Base-by-base conservation (phyloP, 2,329 filamentous ascomycete genomes). In the Neospermospora avenae region DNA sequence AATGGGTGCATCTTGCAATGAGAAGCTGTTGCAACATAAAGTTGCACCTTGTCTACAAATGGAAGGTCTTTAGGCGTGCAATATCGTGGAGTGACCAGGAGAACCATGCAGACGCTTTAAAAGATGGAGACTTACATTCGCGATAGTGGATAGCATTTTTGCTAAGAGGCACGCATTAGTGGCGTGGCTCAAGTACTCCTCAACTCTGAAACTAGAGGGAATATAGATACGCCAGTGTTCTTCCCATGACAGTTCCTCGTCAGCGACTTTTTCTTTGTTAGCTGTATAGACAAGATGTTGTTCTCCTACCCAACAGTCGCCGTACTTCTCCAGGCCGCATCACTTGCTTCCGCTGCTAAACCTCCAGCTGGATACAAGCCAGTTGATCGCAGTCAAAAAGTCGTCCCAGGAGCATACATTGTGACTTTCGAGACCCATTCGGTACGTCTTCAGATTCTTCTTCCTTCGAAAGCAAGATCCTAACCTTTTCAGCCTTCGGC, bases 381-480 rank as follows among this genome's bases (percentile, higher is more conserved):
- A 25, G 46, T 31, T 45, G 16, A 25, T n/a, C 16, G 44, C 14
- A 25, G 11, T 16, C 41, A 55, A 25, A 34, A 31, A 16, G 44
- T 55, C 14, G 53, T 55, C 18, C 53, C 53, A 2, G 53, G 53
- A 35, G 53, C 53, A 4, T 55, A 22, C n/a, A 55, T 55, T 24
- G 53, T 55, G 8, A 55, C 53, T 20, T 55, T 55, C 34, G 53
- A 55, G 24, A 20, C 41, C 4, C 22, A 13, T 11, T n/a, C 46
- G 25, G 53, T 55, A 55, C 14, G 39, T 37, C 2, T 14, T 10
- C 24, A 1, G 16, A 10, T 45, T 25, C 14, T 16, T 8, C 11
- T 7, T 11, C 3, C 2, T 16, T 13, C 22, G 28, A 16, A 35
- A n/a, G 6, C 2, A 31, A 31, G 28, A 31, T 4, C 11, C 53